A percentile compares a stretch with the other conserved stretches of the same genome.
Evolutionary conservation across 768 basidiomycete genomes (phyloP).

Genomic region (Lactarius vividus): DNA sequence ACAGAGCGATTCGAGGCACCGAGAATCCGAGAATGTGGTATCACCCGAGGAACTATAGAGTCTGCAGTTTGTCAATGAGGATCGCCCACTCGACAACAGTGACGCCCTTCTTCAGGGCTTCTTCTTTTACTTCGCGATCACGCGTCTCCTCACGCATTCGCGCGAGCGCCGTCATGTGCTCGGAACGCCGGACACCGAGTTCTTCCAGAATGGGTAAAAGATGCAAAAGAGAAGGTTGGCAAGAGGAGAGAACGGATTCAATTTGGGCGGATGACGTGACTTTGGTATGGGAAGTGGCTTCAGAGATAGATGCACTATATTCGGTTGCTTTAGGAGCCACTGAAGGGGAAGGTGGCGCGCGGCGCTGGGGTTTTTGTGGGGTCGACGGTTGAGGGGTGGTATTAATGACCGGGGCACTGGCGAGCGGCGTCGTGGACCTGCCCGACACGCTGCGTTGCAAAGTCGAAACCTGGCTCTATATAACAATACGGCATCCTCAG

Average conservation of each 20-base stretch:
- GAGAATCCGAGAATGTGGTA: conserved; percentile 5
- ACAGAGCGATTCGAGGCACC: background rate
- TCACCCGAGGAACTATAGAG: conserved; percentile 29
- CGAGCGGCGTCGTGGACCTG: conserved; percentile 20
- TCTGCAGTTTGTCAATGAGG: conserved; percentile 60
- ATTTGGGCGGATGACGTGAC: conserved; percentile 44
- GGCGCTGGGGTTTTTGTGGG: conserved; percentile 21
- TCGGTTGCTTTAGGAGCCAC: conserved; percentile 17
- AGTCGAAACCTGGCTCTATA: conserved; percentile 13
- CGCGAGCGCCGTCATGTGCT: conserved; percentile 61
- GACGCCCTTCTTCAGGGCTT: conserved; percentile 63
- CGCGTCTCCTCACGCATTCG: conserved; percentile 62
- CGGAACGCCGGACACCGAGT: conserved; percentile 57
- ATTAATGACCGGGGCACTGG: background rate
- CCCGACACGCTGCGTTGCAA: conserved; percentile 13
- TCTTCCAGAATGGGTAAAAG: conserved; percentile 53
- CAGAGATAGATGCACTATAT: conserved; percentile 22
- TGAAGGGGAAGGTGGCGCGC: conserved; percentile 15
- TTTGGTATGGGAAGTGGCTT: conserved; percentile 28
- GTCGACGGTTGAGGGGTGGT: conserved; percentile 18
- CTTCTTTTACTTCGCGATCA: conserved; percentile 67
- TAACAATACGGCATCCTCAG: background rate
- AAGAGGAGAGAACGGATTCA: conserved; percentile 55
- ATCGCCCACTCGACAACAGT: conserved; percentile 81
- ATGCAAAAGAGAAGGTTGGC: conserved; percentile 64